Evolutionary conservation across 2,329 filamentous ascomycete genomes (phyloP), one percentile per base, ranked within the genome.

Genomic region (Cladosporium sp.): DNA sequence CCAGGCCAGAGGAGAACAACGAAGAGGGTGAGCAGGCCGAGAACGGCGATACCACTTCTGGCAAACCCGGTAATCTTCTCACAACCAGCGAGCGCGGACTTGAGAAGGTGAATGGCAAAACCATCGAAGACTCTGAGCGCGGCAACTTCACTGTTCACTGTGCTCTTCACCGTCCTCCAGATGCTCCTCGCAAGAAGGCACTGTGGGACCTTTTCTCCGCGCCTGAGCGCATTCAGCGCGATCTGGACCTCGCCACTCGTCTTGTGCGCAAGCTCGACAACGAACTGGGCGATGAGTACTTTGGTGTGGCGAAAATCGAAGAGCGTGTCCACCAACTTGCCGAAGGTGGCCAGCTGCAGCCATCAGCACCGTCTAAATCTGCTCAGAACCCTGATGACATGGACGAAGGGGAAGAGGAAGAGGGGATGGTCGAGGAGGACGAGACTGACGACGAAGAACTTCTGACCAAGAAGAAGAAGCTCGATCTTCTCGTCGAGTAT

Each of bases 71-170:
- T 13, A 48, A 48, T 13, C 36, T 48, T 6, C 38, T 50, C 39
- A 52, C 15, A 35, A 55, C 56, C 7, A 61, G 59, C 41, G 87
- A 95, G 39, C 92, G 87, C 63, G 92, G 92, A 1, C 78, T 96
- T 0, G 89, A 93, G 54, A 88, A 90, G n/a, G 85, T 98, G 60
- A 97, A 98, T 62, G 89, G 91, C 59, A 97, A 98, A 74, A 95
- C 90, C 0, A 95, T 98, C 54, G 89, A 95, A 62, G 93, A 98
- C 64, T 43, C 39, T 18, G 84, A 86, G 41, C 86, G 92, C 45
- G 93, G 93, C 35, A 93, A 98, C 66, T 98, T 98, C 67, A 92
- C 92, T 25, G 96, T 93, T 65, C 93, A 98, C 63, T 93, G 97
- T 43, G 93, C 93, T 53, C 87, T 98, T 18, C 93, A 98, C 69